Conservation (phyloP, 163 green algal genomes). For the Scenedesmus sp. region DNA sequence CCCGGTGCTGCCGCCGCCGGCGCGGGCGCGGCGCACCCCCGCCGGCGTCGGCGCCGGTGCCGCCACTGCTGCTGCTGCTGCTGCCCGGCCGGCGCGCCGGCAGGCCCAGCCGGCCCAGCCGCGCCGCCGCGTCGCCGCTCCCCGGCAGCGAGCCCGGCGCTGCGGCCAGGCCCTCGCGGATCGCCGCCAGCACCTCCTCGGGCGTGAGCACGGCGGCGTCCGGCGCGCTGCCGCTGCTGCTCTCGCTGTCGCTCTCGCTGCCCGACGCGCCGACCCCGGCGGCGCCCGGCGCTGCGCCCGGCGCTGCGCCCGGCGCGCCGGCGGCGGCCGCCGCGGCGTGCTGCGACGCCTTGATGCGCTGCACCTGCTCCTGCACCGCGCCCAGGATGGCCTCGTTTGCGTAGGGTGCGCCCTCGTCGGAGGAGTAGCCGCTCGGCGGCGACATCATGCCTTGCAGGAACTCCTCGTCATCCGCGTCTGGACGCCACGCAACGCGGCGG, state of each 20-base stretch:
- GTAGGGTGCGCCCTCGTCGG: slow-evolving; percentile 53
- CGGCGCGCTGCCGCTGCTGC: slow-evolving; percentile 25
- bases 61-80: slow-evolving; percentile 22
- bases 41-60: not conserved
- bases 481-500: not conserved
- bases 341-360: slow-evolving; percentile 29
- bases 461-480: slow-evolving; percentile 44
- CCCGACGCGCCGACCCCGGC: slow-evolving; percentile 5
- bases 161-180: slow-evolving; percentile 10
- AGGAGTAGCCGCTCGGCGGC: slow-evolving; percentile 74
- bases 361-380: slow-evolving; percentile 50
- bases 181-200: not conserved
- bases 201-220: not conserved
- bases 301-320: slow-evolving; percentile 4
- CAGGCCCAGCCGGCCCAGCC: too few relatives aligned
- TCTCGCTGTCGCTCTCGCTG: slow-evolving; percentile 5
- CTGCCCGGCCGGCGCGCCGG: not conserved
- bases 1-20: not conserved
- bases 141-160: not conserved
- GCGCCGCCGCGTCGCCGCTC: not conserved
- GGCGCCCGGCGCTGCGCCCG: slow-evolving; percentile 31
- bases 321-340: slow-evolving; percentile 17
- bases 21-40: not conserved
- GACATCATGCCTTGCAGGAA: slow-evolving; percentile 73
- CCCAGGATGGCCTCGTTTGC: slow-evolving; percentile 46